A percentile compares a stretch with the other conserved stretches of the same genome.
Evolutionary conservation across 202 grass and related monocot species (phyloP).

Genomic region (Carex arenaria): DNA sequence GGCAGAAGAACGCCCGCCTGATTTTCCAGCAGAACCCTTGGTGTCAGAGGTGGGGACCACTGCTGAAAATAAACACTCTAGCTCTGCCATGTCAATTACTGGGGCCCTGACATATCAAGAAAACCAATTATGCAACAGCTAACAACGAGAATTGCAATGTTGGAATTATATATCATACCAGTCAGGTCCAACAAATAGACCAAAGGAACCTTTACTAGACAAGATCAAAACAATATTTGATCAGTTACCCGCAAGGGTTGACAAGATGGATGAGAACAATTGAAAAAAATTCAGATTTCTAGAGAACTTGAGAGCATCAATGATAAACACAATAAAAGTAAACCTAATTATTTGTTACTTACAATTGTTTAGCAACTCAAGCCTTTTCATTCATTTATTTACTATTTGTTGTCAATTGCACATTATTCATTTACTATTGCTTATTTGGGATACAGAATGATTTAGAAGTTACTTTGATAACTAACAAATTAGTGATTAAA

Average conservation of each 20-base stretch:
- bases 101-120: constrained; percentile 47
- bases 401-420: not conserved
- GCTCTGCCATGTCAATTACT: constrained; percentile 91
- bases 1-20: constrained; percentile 46
- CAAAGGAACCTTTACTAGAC: not conserved
- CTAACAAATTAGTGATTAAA: not conserved
- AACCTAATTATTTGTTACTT: not conserved
- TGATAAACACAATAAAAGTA: not conserved
- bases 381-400: not conserved
- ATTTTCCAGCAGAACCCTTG: constrained; percentile 59
- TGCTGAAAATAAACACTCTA: constrained; percentile 93
- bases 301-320: not conserved
- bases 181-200: constrained; percentile 3
- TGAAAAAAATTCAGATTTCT: not conserved
- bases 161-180: not conserved
- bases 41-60: constrained; percentile 55
- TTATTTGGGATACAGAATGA: not conserved
- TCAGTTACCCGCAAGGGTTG: not conserved
- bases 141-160: not conserved
- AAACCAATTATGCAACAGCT: not conserved
- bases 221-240: not conserved
- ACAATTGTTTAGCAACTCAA: not conserved
- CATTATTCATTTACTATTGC: not conserved
- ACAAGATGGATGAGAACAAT: not conserved
- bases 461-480: not conserved